These are phyloP conservation scores for Monilinia fructicola DNA, from an alignment of 2,329 filamentous ascomycete genomes.

Conservation along the genomic window DNA sequence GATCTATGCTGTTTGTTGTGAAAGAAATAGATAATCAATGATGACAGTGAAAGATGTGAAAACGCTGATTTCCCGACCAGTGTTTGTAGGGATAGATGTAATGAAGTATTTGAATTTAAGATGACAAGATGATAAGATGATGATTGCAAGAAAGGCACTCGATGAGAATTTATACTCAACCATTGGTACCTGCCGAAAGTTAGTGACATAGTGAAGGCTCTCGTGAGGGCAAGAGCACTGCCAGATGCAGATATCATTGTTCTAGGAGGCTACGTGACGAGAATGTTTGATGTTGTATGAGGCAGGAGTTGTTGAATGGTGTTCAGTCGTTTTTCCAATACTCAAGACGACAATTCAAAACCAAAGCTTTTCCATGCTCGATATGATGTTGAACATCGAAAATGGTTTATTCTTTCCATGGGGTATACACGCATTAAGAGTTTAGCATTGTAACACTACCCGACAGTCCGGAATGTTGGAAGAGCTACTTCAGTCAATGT, in stretches of 20 bases:
- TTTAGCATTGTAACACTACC: too few relatives aligned
- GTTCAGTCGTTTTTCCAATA: not conserved
- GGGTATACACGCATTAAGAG: too few relatives aligned
- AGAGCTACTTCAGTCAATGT: not conserved
- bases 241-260: not conserved
- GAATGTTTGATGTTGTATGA: not conserved
- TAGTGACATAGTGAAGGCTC: not conserved
- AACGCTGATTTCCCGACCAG: not conserved
- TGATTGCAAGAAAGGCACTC: not conserved
- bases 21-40: not conserved
- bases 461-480: too few relatives aligned
- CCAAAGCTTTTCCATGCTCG: too few relatives aligned
- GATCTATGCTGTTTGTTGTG: not conserved
- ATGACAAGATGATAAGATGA: not conserved
- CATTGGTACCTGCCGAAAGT: not conserved
- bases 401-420: too few relatives aligned
- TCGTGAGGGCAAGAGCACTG: not conserved
- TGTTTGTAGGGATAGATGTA: not conserved
- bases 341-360: too few relatives aligned
- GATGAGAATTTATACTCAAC: not conserved
- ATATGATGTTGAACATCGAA: too few relatives aligned
- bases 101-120: not conserved
- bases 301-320: not conserved
- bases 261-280: not conserved
- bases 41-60: not conserved